Base-by-base conservation (phyloP, 1,139 yeast species). In the Saccharomyces hybrid region DNA sequence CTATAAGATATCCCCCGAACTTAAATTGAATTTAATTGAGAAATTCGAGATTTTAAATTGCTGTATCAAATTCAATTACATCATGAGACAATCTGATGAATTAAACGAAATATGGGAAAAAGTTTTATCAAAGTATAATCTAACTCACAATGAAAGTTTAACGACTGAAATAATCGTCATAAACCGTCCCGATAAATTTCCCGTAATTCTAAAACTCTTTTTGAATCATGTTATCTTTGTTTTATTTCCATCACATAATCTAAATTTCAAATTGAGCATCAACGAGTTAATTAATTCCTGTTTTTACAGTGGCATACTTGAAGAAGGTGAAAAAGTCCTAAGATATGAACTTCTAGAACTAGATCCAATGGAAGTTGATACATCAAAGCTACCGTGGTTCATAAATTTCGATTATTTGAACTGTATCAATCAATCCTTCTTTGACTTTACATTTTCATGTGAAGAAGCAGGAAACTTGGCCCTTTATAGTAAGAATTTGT, bases 1-100 rank as follows among this genome's bases (percentile, higher is more conserved):
- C 4, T 59, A 69, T 14, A 64, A 72, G 29, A 59, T 77, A 14
- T 67, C 74, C 9, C 66, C 62, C 48, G 67, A 49, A 8, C 46
- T 60, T 5, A 67, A 66, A 54, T 53, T 67, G 48, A 28, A 57
- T 6, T 61, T 70, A 50, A 52, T 72, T 23, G 70, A 68, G 55
- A 65, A 60, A 41, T 63, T 66, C 49, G 95, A 88, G 63, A 80
- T 83, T 61, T 68, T 82, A 44, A 77, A 78, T 31, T 80, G 86
- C 4, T 80, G 86, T 0, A 68, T 72, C 50, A 74, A 73, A 25
- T 67, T 86, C 14, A 61, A 79, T 9, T 49, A 60, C 7, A 57
- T 62, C 13, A 50, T 62, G 2, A 52, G 60, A 16, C 57, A 56
- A 13, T 57, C 64, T n/a, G 54, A 57, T 4, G 58, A 52, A 7